Base-by-base conservation (phyloP, 2,329 filamentous ascomycete species). In the Botrytis cinerea region DNA sequence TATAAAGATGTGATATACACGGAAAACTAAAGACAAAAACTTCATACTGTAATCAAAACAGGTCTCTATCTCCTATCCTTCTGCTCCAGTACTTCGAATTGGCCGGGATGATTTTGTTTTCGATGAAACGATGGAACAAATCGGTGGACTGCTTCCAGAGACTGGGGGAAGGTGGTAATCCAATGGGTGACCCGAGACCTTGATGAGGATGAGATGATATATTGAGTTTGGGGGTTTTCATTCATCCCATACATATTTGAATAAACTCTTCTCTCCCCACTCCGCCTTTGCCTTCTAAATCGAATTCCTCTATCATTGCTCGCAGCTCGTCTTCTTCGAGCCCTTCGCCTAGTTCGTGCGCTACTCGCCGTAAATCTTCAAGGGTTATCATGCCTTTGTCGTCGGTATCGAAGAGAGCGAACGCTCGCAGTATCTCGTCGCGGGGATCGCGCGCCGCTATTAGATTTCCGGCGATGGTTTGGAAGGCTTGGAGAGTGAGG, bases 271-370 rank as follows among this genome's bases (percentile, higher is more conserved):
- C 90, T 77, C 89, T 85, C 76, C 88, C 89, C 12, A 92, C 90
- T 72, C 88, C 94, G 18, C 95, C 95, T 78, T 97, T 97, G 1
- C 94, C 95, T 80, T 97, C 93, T 76, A 98, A 87, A 84, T 99
- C 96, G 84, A 98, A 97, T 83, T 98, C 95, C 80, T 98, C 94
- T 84, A 99, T 96, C 96, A 99, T 99, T 76, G 94, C 94, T 78
- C 90, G 87, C 75, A 99, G 86, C 82, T 99, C 96, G 79, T 97
- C 93, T 80, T 99, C 95, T 78, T 96, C 93, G 78, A 99, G 86
- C 20, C 93, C 94, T 82, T 98, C 95, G 12, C 96, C 96, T 76
- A 99, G 86, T 82, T 98, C 96, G 79, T 94, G 89, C 73, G 95
- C 94, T 40, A 98, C 93, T 73, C 94, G 87, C 75, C 94, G 87